A percentile compares a stretch with the other conserved stretches of the same genome.
Conservation (phyloP, 495 filamentous ascomycete genomes). For the Coniosporium apollinis region DNA sequence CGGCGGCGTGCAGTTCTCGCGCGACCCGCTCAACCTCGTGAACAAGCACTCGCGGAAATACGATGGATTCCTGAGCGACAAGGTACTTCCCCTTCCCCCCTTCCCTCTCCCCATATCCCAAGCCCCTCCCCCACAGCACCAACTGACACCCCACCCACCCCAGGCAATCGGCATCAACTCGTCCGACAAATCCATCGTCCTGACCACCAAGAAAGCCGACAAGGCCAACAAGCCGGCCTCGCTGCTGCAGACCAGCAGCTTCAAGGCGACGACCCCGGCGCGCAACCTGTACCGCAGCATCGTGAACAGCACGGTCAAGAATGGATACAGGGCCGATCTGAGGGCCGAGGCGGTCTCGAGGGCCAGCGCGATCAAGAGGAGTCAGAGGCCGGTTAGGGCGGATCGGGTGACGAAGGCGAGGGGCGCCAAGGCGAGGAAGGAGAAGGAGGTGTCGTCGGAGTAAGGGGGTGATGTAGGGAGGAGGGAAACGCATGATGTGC, state of each 20-base stretch:
- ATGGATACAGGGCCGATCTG: constrained; percentile 60
- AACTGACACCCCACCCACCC: not conserved
- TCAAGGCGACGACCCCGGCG: constrained; percentile 38
- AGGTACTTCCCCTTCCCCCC: constrained; percentile 47
- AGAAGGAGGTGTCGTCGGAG: constrained; percentile 37
- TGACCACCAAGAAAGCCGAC: constrained; percentile 67
- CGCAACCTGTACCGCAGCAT: constrained; percentile 74
- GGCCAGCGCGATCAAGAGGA: constrained; percentile 67
- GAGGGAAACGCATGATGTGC: no score
- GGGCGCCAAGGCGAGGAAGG: constrained; percentile 68
- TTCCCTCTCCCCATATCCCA: not conserved
- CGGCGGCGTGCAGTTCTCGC: constrained; percentile 75
- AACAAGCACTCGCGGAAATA: constrained; percentile 90
- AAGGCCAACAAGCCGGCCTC: constrained; percentile 54
- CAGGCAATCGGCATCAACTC: constrained; percentile 68
- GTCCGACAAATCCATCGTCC: constrained; percentile 46
- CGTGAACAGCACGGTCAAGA: constrained; percentile 62
- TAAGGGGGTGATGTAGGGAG: not conserved
- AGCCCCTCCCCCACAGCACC: no score
- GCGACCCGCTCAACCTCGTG: constrained; percentile 75
- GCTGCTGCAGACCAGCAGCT: constrained; percentile 43
- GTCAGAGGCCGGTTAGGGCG: constrained; percentile 65
- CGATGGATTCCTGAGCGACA: constrained; percentile 78
- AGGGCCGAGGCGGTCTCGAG: constrained; percentile 74
- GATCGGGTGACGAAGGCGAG: constrained; percentile 48